Evolutionary conservation across 2,329 filamentous ascomycete genomes (phyloP).

Genomic region (Diaporthe vaccinii): DNA sequence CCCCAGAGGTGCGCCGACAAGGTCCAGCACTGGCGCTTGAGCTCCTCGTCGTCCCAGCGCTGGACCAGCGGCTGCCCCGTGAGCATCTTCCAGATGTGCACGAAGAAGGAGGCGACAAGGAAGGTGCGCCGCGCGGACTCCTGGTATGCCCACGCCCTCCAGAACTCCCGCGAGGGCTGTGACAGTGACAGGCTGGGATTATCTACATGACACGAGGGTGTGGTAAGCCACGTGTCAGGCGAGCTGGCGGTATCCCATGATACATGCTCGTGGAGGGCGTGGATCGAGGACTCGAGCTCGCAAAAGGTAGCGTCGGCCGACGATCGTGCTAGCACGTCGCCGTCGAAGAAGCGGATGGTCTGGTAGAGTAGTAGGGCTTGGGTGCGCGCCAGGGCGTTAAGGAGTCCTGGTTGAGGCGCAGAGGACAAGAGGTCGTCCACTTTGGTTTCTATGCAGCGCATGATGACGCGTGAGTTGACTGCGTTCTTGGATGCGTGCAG

Average conservation of each 20-base stretch:
- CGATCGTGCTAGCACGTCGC: slow-evolving; percentile 52
- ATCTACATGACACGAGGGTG: background rate
- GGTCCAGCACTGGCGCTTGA: slow-evolving; percentile 55
- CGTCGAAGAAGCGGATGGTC: slow-evolving; percentile 60
- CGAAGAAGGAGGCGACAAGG: slow-evolving; percentile 59
- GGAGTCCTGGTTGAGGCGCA: slow-evolving; percentile 49
- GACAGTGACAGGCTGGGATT: slow-evolving; percentile 50
- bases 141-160: slow-evolving; percentile 65
- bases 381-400: slow-evolving; percentile 54
- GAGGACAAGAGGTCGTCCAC: slow-evolving; percentile 58
- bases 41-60: slow-evolving; percentile 48
- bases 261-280: slow-evolving; percentile 51
- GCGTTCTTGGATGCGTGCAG: slow-evolving; percentile 65
- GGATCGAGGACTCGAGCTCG: slow-evolving; percentile 51
- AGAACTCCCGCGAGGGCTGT: slow-evolving; percentile 58
- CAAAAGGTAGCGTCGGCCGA: slow-evolving; percentile 49
- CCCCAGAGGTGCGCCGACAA: slow-evolving; percentile 55
- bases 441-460: slow-evolving; percentile 61
- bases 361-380: slow-evolving; percentile 62
- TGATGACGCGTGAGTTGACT: slow-evolving; percentile 61
- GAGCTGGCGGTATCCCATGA: slow-evolving; percentile 47
- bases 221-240: background rate
- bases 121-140: slow-evolving; percentile 68
- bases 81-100: slow-evolving; percentile 53
- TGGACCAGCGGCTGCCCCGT: slow-evolving; percentile 44